A percentile compares a stretch with the other conserved stretches of the same genome.
These are phyloP conservation scores for Plectosphaerella sp. DNA, from an alignment of 2,329 filamentous ascomycete genomes.

Conservation along the genomic window DNA sequence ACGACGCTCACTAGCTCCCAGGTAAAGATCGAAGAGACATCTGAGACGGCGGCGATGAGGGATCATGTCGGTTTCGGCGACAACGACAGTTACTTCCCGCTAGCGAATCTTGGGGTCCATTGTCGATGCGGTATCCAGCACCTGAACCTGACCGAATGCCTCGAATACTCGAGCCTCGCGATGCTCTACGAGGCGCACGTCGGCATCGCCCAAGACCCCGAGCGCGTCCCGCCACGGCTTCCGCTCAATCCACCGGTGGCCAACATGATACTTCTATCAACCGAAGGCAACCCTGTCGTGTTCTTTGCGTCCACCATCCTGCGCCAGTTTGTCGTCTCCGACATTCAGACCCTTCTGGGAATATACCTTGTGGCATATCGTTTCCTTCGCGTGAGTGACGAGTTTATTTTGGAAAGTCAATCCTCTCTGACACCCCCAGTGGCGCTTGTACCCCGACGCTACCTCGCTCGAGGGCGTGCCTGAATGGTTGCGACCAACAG, in stretches of 20 bases:
- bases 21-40: too few species aligned
- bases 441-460: conserved; percentile 17
- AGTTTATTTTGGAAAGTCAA: too few species aligned
- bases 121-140: conserved; percentile 21
- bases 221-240: conserved; percentile 9
- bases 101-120: conserved; percentile 7
- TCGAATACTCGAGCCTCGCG: conserved; percentile 18
- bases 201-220: conserved; percentile 14
- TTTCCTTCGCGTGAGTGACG: conserved; percentile 14
- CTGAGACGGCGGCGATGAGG: too few species aligned
- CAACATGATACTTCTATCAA: conserved; percentile 17
- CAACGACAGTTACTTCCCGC: not conserved
- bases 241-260: conserved; percentile 16
- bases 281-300: conserved; percentile 15
- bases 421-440: conserved; percentile 6
- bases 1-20: too few species aligned
- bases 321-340: conserved; percentile 15
- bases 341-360: conserved; percentile 18
- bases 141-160: conserved; percentile 14
- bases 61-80: too few species aligned
- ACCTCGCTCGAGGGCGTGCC: conserved; percentile 15
- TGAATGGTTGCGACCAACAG: conserved; percentile 14
- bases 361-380: conserved; percentile 18
- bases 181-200: conserved; percentile 19
- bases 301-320: conserved; percentile 16